These are phyloP conservation scores for Clavispora phyllophila DNA, from an alignment of 805 yeast genomes.

Conservation along the genomic window DNA sequence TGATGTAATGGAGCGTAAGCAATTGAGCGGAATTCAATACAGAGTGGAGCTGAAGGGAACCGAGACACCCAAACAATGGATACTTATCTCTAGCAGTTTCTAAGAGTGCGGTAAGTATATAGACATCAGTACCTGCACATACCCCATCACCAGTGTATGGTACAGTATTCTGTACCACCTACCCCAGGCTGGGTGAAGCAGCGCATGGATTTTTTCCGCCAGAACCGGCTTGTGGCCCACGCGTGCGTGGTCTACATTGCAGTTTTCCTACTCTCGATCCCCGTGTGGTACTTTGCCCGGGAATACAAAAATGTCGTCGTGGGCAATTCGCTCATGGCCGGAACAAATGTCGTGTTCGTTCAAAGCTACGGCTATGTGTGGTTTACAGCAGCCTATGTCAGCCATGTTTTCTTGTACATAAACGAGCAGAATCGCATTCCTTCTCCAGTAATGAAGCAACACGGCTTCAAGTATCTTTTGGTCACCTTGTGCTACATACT, in stretches of 20 bases:
- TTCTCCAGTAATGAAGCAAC: conserved; percentile 4
- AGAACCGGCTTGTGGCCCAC: background rate
- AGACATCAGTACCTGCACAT: too few relatives aligned
- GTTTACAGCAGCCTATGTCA: conserved; percentile 20
- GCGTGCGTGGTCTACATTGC: conserved; percentile 3
- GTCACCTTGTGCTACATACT: conserved; percentile 5
- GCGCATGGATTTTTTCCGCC: background rate
- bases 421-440: conserved; percentile 2
- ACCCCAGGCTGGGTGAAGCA: background rate
- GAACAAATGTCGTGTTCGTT: conserved; percentile 20
- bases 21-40: too few relatives aligned
- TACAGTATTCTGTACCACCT: too few relatives aligned
- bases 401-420: conserved; percentile 6
- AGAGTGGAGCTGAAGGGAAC: too few relatives aligned
- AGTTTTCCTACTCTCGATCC: conserved; percentile 20
- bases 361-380: conserved; percentile 25
- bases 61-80: too few relatives aligned
- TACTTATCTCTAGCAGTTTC: too few relatives aligned
- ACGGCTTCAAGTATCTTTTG: conserved; percentile 4
- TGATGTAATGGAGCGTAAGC: too few relatives aligned
- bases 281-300: conserved; percentile 14
- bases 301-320: conserved; percentile 11
- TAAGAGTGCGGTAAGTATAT: too few relatives aligned
- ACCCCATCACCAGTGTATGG: too few relatives aligned
- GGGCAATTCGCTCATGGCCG: conserved; percentile 8